Evolutionary conservation across 106 monocot genomes (phyloP).

Genomic region (Apostasia ramifera): DNA sequence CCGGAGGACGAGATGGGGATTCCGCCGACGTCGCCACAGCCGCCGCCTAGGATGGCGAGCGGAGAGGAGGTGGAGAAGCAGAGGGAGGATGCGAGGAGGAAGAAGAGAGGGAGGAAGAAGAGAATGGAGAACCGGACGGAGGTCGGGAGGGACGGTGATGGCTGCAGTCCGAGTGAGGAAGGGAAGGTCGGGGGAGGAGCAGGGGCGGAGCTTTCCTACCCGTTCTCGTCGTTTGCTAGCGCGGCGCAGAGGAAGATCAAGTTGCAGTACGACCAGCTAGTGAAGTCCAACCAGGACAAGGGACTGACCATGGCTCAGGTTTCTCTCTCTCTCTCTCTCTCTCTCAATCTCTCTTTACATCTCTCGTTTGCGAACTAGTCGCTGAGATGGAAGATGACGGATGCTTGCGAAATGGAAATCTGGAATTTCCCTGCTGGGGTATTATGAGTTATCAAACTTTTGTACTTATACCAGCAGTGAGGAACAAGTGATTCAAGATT

Average conservation of each 20-base stretch:
- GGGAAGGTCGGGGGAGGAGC: background rate
- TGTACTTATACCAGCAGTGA: too few relatives aligned
- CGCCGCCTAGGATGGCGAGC: slow-evolving; percentile 4
- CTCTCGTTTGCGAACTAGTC: background rate
- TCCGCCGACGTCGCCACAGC: background rate
- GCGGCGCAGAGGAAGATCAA: slow-evolving; percentile 62
- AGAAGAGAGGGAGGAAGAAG: slow-evolving; percentile 25
- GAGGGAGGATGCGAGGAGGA: slow-evolving; percentile 16
- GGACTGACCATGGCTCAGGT: slow-evolving; percentile 51
- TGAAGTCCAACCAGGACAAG: slow-evolving; percentile 37
- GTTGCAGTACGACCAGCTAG: slow-evolving; percentile 49
- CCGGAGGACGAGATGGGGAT: background rate
- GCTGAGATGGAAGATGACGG: too few relatives aligned
- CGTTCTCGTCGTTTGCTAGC: slow-evolving; percentile 47
- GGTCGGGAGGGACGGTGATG: background rate
- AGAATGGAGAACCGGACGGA: slow-evolving; percentile 5
- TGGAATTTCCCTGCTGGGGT: background rate
- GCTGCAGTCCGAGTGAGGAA: background rate
- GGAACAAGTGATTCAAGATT: too few relatives aligned
- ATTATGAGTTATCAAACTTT: background rate
- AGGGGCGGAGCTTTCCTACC: slow-evolving; percentile 20
- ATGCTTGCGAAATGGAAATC: background rate
- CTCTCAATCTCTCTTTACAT: background rate
- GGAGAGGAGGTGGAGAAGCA: slow-evolving; percentile 10
- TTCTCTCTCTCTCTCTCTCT: background rate